Evolutionary conservation across 1,139 yeast species (phyloP), one percentile per base, ranked within the genome.

Genomic region (Suhomyces yuchorum): DNA sequence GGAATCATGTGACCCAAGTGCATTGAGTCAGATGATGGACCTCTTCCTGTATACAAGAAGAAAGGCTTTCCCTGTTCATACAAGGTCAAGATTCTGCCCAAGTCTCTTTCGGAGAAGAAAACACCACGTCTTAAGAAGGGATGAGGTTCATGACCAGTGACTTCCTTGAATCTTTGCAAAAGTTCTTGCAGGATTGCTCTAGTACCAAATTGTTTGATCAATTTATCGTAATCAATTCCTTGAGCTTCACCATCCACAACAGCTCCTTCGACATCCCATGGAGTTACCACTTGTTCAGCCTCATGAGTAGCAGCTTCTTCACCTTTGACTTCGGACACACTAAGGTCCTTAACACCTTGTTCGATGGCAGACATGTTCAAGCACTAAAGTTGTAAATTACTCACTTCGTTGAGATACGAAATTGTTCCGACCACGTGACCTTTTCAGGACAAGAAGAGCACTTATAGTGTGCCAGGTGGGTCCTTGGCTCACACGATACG

Each of bases 1-100:
- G 99, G 99, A 52, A 92, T 80, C 92, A 93, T 85, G 68, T 95
- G 99, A 42, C 99, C 99, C 72, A 95, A 77, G 67, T 95, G 99
- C 90, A 95, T 86, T 20, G 96, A 86, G 58, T 87, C 97, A 39
- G 93, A 84, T 3, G 96, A 88, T 40, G 99, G 99, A 1, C 99
- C 99, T 68, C 99, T 84, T 42, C 99, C 99, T 22, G 99, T 95
- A 68, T 95, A 95, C 57, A 95, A 74, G 74, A 92, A 95, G 68
- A 95, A 95, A 36, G 93, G 96, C 71, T 93, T 89, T 19, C 97
- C 97, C 63, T 87, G 88, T 71, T 95, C 99, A 66, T 92, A 90
- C 58, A 92, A 72, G 63, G 88, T 96, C 64, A 93, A 78, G 61
- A 93, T 93, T 60, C 72, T 79, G 57, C 68, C 72, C 64, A 93